These are phyloP conservation scores for Teratosphaeriaceae sp. DNA, from an alignment of 2,329 filamentous ascomycete genomes.

Conservation along the genomic window DNA sequence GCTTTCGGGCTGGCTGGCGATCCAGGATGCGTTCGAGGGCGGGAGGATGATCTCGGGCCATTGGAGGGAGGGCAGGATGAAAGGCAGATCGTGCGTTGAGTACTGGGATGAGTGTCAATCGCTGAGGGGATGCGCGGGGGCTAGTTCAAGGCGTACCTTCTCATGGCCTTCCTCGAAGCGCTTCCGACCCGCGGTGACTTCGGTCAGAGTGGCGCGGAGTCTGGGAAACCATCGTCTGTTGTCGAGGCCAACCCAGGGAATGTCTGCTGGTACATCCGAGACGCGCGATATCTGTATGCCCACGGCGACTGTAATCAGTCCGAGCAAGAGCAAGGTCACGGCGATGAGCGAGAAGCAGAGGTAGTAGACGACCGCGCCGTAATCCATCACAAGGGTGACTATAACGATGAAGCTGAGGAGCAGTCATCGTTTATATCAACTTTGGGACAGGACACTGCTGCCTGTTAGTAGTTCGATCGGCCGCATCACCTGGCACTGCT, in stretches of 20 bases:
- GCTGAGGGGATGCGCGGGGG: too few species aligned
- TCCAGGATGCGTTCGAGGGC: constrained; percentile 8
- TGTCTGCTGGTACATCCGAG: constrained; percentile 5
- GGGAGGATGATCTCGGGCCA: constrained; percentile 10
- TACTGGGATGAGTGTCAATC: constrained; percentile 1
- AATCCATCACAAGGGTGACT: too few species aligned
- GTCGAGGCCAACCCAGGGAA: constrained; percentile 11
- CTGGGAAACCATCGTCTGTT: constrained; percentile 8
- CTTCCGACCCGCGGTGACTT: constrained; percentile 4
- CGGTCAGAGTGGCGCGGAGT: constrained; percentile 6
- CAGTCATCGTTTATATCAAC: too few species aligned
- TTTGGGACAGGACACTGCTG: too few species aligned
- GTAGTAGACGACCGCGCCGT: too few species aligned
- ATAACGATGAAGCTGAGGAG: too few species aligned
- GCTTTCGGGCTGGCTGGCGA: constrained; percentile 9
- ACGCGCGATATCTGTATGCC: constrained; percentile 2
- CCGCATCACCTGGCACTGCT: too few species aligned
- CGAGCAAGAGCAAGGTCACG: too few species aligned
- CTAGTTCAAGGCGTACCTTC: too few species aligned
- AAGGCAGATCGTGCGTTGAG: constrained; percentile 8
- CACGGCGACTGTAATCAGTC: background rate
- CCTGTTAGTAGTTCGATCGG: too few species aligned
- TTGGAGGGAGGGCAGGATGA: constrained; percentile 8
- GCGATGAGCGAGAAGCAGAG: too few species aligned
- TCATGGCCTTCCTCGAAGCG: constrained; percentile 9